Evolutionary conservation across 768 basidiomycete genomes (phyloP).

Genomic region (Tulasnella sp.): DNA sequence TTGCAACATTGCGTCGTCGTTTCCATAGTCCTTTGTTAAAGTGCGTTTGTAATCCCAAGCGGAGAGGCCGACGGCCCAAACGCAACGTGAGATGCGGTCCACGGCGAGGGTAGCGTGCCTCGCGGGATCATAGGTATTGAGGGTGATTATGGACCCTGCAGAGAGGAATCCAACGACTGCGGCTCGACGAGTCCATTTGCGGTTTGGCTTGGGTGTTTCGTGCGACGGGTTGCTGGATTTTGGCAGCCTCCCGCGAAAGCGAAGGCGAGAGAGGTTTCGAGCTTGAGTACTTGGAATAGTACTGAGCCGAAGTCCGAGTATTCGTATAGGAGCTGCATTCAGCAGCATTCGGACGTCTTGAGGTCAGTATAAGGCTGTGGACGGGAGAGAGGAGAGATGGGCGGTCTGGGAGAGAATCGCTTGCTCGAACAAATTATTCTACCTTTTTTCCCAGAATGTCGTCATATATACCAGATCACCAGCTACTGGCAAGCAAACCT

Average conservation of each 20-base stretch:
- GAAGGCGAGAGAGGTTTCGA: neutral
- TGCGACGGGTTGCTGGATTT: neutral
- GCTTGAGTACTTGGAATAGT: neutral
- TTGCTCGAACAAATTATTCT: neutral
- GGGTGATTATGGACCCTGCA: slow-evolving; percentile 32
- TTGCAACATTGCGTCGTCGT: slow-evolving; percentile 42
- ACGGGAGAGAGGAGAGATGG: neutral
- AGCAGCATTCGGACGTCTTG: slow-evolving; percentile 3
- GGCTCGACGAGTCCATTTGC: slow-evolving; percentile 14
- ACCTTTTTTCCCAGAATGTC: neutral
- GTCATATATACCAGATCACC: neutral
- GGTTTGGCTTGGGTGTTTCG: neutral
- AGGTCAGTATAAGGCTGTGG: neutral
- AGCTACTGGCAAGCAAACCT: neutral
- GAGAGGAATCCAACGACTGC: neutral
- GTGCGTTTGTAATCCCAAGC: slow-evolving; percentile 67
- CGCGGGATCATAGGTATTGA: slow-evolving; percentile 63
- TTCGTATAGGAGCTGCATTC: neutral
- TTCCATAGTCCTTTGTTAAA: slow-evolving; percentile 46
- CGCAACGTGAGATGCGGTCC: slow-evolving; percentile 1
- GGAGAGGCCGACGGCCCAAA: slow-evolving; percentile 47
- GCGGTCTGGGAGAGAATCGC: neutral
- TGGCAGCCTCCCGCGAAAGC: neutral
- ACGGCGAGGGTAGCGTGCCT: slow-evolving; percentile 63
- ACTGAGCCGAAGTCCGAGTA: neutral